Evolutionary conservation across 345 rosid genomes (phyloP).

Genomic region (Murraya paniculata): DNA sequence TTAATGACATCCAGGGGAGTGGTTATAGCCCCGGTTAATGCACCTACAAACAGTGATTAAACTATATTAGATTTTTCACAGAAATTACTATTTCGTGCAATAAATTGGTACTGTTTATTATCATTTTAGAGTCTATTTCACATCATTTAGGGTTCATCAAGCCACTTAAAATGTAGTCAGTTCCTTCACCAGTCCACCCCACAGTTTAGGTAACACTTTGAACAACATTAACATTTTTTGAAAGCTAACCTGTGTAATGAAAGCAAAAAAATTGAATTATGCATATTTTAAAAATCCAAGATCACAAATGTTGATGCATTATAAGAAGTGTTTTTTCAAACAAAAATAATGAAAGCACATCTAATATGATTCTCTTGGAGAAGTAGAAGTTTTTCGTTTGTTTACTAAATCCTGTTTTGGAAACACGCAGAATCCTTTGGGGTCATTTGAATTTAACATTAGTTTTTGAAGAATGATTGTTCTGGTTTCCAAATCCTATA

Average conservation of each 20-base stretch:
- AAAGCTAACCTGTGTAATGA: background rate
- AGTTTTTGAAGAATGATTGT: background rate
- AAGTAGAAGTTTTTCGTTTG: background rate
- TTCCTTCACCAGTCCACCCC: background rate
- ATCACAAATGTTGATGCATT: background rate
- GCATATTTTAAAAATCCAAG: background rate
- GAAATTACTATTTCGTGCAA: background rate
- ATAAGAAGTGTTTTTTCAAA: background rate
- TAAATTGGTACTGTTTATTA: background rate
- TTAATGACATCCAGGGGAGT: conserved; percentile 97
- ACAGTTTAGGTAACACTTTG: background rate
- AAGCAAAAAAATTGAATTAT: background rate
- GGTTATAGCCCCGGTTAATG: conserved; percentile 93
- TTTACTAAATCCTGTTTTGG: background rate
- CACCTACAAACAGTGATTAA: conserved; percentile 46
- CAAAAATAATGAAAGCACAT: background rate
- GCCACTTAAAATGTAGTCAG: background rate
- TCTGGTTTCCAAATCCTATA: background rate
- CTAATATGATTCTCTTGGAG: background rate
- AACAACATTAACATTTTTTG: background rate
- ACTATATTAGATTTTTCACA: background rate
- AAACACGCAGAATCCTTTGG: background rate
- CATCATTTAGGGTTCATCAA: background rate
- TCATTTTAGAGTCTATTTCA: too few relatives aligned
- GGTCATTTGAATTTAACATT: background rate